Evolutionary conservation across 805 yeast genomes (phyloP).

Genomic region (Nakazawaea anatomiae): DNA sequence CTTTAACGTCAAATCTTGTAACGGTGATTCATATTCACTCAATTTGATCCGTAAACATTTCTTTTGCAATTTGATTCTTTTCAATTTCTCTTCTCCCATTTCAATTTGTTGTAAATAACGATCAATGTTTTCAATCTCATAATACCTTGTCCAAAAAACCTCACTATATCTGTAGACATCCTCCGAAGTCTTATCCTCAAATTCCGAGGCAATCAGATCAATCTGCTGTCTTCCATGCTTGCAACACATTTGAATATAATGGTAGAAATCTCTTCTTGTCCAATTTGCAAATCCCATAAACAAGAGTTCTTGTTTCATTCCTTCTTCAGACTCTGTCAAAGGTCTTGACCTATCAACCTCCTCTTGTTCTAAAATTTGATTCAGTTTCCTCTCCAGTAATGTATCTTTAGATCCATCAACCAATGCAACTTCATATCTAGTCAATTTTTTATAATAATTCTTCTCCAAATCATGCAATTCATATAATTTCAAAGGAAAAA

Average conservation of each 20-base stretch:
- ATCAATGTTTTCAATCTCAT: conserved; percentile 85
- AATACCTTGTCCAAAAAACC: conserved; percentile 75
- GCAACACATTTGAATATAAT: conserved; percentile 66
- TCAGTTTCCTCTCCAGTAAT: conserved; percentile 28
- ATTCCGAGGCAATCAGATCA: conserved; percentile 65
- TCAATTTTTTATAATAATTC: conserved; percentile 65
- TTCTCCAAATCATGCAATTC: conserved; percentile 80
- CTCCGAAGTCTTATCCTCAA: conserved; percentile 74
- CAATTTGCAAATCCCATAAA: conserved; percentile 72
- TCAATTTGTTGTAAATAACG: conserved; percentile 76
- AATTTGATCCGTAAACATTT: conserved; percentile 76
- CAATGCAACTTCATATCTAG: conserved; percentile 57
- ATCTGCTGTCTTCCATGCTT: conserved; percentile 79
- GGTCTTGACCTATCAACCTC: conserved; percentile 76
- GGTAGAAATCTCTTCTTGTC: conserved; percentile 84
- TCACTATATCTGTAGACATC: conserved; percentile 75
- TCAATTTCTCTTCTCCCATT: conserved; percentile 79
- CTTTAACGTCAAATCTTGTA: conserved; percentile 68
- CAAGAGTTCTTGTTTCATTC: conserved; percentile 51
- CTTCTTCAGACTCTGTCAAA: conserved; percentile 76
- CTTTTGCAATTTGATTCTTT: conserved; percentile 60
- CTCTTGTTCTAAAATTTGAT: conserved; percentile 55
- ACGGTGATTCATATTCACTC: conserved; percentile 64
- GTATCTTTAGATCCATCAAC: conserved; percentile 42
- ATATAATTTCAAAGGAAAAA: conserved; percentile 70